These are phyloP conservation scores for Pseudocercospora eumusae DNA, from an alignment of 2,329 filamentous ascomycete genomes.

Conservation along the genomic window DNA sequence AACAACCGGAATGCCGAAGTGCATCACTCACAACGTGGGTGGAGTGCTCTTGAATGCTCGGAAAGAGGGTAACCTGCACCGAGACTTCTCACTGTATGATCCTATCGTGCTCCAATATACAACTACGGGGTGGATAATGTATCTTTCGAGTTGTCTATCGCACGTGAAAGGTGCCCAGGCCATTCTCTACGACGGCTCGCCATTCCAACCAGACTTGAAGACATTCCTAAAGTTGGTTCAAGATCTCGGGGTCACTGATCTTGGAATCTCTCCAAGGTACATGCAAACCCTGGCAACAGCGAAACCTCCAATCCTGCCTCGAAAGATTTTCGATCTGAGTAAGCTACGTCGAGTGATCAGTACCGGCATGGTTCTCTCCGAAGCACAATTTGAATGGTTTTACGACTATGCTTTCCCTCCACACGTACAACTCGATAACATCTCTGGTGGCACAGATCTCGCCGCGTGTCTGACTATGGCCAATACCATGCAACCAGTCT, in stretches of 20 bases:
- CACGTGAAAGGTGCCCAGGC: conserved; percentile 62
- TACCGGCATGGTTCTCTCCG: conserved; percentile 80
- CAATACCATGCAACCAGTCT: conserved; percentile 69
- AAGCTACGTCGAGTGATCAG: conserved; percentile 63
- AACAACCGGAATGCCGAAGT: conserved; percentile 81
- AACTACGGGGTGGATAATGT: conserved; percentile 87
- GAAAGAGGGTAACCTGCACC: conserved; percentile 64
- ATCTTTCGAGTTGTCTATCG: conserved; percentile 61
- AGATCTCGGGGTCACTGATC: conserved; percentile 66
- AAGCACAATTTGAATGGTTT: conserved; percentile 78
- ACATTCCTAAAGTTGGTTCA: conserved; percentile 64
- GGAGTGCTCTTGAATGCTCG: conserved; percentile 60
- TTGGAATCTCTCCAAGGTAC: conserved; percentile 77
- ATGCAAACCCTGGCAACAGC: conserved; percentile 70
- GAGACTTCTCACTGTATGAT: conserved; percentile 44
- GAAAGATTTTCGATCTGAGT: conserved; percentile 63
- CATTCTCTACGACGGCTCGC: conserved; percentile 80
- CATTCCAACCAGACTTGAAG: conserved; percentile 68
- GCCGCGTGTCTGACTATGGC: conserved; percentile 64
- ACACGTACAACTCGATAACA: conserved; percentile 68
- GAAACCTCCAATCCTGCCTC: conserved; percentile 58
- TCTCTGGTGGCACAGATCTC: conserved; percentile 77
- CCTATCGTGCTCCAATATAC: conserved; percentile 58
- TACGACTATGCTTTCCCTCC: conserved; percentile 71
- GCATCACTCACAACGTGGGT: conserved; percentile 76